A percentile compares a stretch with the other conserved stretches of the same genome.
Conservation (phyloP, 2,329 filamentous ascomycete species). For the Cercospora janseana region DNA sequence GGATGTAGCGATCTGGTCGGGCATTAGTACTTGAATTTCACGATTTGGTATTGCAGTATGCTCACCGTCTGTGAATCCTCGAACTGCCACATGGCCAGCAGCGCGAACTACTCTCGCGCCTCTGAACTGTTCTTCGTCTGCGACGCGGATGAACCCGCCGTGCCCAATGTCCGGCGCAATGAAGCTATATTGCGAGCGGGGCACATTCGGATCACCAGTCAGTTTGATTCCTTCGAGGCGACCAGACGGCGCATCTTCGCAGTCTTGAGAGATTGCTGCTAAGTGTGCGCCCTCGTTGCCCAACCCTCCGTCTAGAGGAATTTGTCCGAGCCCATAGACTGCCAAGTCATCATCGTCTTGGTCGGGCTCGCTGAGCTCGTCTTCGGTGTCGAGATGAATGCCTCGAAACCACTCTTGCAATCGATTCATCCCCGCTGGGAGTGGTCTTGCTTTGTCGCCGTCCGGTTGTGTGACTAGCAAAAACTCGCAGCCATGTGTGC, state of each 20-base stretch:
- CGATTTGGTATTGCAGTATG: background rate
- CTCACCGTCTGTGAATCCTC: conserved; percentile 69
- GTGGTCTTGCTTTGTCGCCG: conserved; percentile 38
- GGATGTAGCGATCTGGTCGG: conserved; percentile 67
- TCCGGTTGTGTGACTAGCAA: conserved; percentile 76
- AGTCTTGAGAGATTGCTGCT: conserved; percentile 11
- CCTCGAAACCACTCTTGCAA: conserved; percentile 35
- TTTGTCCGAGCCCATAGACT: too few species aligned
- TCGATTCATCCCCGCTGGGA: conserved; percentile 41
- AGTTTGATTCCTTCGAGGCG: conserved; percentile 82
- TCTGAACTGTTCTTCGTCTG: conserved; percentile 66
- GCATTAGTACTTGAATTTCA: conserved; percentile 8
- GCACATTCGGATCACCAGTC: conserved; percentile 87
- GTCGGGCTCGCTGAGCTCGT: background rate
- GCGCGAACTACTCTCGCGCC: conserved; percentile 68
- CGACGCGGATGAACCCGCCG: conserved; percentile 61
- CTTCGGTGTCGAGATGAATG: conserved; percentile 21
- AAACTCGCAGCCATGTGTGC: conserved; percentile 84
- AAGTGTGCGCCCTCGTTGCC: too few species aligned
- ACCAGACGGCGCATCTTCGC: conserved; percentile 55
- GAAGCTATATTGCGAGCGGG: conserved; percentile 81
- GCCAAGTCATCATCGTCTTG: background rate
- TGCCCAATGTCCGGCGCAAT: conserved; percentile 73
- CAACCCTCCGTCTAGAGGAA: too few species aligned
- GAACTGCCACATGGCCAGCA: conserved; percentile 72